Evolutionary conservation across 2,329 filamentous ascomycete species (phyloP), one percentile per base, ranked within the genome.

Genomic region (Sphaceloma murrayae): DNA sequence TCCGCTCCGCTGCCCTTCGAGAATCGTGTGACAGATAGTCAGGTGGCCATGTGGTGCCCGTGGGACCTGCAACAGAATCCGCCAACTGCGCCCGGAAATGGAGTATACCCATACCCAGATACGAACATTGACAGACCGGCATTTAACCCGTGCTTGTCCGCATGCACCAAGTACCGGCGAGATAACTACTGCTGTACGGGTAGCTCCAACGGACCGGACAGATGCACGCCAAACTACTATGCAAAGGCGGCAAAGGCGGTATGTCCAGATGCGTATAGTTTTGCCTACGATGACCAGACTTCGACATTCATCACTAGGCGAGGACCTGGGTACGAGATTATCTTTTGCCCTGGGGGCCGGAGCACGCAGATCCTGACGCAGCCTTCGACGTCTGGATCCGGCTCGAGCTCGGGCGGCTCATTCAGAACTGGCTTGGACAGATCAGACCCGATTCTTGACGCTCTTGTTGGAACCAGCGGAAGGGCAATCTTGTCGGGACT

Each of bases 251-350:
- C 83, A 43, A 91, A 93, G 66, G 65, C 64, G 3, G 72, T 89
- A 9, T 93, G 85, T 58, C 85, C 85, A 1, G 85, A 93, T 62
- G 85, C 85, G 2, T 93, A 91, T 64, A 85, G 80, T 56, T 93
- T 75, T 59, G 70, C 73, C n/a, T 75, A 73, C 50, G 73, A 77
- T 52, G 73, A 77, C 51, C 66, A 73, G 51, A 68, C 64, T 8
- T 74, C 70, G 16, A 75, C 73, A 1, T 76, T 77, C 58, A 73
- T 75, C 53, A 70, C 74, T 24, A 70, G 70, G 3, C 62, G 66
- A 24, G 84, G 85, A 13, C 82, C 80, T 16, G 83, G 83, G 0
- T 91, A 83, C 69, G 77, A 88, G 59, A 72, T 91, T 10, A 72
- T 82, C 7, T 85, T 91, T 60, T 91, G 85, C 59, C 85, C 85